Evolutionary conservation across 192 early-diverging fungal genomes (phyloP).

Genomic region (Backusella tarrabulga): DNA sequence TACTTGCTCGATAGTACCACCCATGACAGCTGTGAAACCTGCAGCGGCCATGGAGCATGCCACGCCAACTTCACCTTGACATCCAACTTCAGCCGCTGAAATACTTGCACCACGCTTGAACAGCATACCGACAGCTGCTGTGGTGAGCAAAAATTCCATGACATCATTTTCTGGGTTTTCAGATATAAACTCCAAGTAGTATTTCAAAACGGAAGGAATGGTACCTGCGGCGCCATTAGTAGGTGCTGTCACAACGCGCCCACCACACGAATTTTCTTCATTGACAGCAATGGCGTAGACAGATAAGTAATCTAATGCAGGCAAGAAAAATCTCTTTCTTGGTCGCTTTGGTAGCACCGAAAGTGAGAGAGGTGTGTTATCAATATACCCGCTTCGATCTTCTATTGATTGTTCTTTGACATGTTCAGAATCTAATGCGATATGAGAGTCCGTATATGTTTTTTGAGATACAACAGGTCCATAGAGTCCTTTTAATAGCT

Average conservation of each 20-base stretch:
- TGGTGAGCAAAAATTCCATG: constrained; percentile 90
- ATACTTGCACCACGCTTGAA: constrained; percentile 95
- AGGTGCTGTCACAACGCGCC: constrained; percentile 89
- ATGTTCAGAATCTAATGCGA: neutral
- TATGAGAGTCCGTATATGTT: constrained; percentile 27
- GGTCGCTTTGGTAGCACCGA: constrained; percentile 42
- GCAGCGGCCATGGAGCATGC: constrained; percentile 96
- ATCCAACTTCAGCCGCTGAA: constrained; percentile 94
- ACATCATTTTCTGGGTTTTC: constrained; percentile 80
- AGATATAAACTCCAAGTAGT: constrained; percentile 95
- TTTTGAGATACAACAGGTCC: constrained; percentile 38
- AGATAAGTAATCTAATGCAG: constrained; percentile 88
- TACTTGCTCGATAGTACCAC: constrained; percentile 83
- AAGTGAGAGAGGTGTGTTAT: constrained; percentile 22
- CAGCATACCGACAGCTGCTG: constrained; percentile 94
- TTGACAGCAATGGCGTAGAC: constrained; percentile 97
- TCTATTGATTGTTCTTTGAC: neutral
- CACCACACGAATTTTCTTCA: constrained; percentile 84
- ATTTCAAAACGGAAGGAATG: constrained; percentile 93
- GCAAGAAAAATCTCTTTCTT: constrained; percentile 60
- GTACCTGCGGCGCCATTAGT: constrained; percentile 96
- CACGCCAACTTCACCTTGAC: constrained; percentile 97
- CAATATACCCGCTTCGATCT: neutral
- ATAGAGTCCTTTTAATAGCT: constrained; percentile 79
- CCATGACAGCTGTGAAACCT: constrained; percentile 93